Percentiles rank a stretch among this genome's conserved stretches.
These are phyloP conservation scores for Epichloe coenophiala DNA, from an alignment of 2,329 filamentous ascomycete species.

Conservation along the genomic window DNA sequence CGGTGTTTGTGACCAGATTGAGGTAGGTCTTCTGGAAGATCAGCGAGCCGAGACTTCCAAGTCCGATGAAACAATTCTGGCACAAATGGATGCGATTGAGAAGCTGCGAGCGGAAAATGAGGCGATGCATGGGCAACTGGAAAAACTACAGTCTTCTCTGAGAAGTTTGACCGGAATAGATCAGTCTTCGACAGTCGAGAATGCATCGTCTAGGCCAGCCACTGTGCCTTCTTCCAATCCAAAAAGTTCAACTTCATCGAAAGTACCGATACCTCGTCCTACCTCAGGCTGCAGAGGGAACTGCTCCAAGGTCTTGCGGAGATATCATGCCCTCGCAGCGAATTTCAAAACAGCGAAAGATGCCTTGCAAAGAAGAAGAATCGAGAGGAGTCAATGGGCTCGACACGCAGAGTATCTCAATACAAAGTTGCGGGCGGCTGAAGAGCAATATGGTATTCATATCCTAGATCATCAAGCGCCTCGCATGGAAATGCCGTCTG, in stretches of 20 bases:
- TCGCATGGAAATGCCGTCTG: slow-evolving; percentile 1
- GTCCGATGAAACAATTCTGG: not conserved
- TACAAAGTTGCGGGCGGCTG: slow-evolving; percentile 28
- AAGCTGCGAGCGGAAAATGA: slow-evolving; percentile 29
- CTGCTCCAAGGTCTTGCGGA: slow-evolving; percentile 24
- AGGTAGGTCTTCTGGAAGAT: not conserved
- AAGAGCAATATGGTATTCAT: slow-evolving; percentile 22
- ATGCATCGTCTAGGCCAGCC: not conserved
- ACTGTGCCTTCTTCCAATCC: not conserved
- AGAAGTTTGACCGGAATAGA: not conserved
- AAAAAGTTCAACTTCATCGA: not conserved
- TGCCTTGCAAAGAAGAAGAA: slow-evolving; percentile 25
- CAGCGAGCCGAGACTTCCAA: not conserved
- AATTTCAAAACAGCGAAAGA: slow-evolving; percentile 28
- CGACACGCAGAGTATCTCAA: slow-evolving; percentile 30
- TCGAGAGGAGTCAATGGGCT: slow-evolving; percentile 31
- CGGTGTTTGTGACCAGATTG: slow-evolving; percentile 26
- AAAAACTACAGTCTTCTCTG: not conserved
- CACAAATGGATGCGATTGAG: slow-evolving; percentile 14
- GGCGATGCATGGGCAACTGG: slow-evolving; percentile 25
- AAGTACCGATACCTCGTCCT: slow-evolving; percentile 11
- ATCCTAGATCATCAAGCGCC: slow-evolving; percentile 12
- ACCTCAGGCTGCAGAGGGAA: slow-evolving; percentile 11
- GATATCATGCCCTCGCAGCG: slow-evolving; percentile 26
- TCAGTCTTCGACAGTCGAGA: not conserved